Evolutionary conservation across 1,284 basidiomycete genomes (phyloP).

Genomic region (Earliella scabrosa): DNA sequence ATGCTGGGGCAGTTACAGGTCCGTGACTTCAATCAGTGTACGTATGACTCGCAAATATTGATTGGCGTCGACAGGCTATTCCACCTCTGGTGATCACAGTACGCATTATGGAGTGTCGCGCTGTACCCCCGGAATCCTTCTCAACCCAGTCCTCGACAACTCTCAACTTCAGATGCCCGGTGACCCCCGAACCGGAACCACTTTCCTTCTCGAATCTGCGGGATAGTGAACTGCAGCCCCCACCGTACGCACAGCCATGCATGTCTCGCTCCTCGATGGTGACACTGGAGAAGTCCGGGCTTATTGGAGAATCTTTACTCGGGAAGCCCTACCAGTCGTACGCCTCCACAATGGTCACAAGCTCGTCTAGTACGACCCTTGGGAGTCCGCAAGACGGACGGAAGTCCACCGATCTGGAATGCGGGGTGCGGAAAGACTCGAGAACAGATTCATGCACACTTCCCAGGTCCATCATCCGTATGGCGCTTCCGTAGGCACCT

Average conservation of each 20-base stretch:
- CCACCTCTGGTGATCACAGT: slow-evolving; percentile 39
- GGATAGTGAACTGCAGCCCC: neutral
- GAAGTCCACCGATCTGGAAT: too few species aligned
- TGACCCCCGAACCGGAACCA: neutral
- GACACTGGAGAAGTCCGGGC: neutral
- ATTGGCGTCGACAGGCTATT: slow-evolving; percentile 28
- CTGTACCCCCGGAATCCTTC: slow-evolving; percentile 30
- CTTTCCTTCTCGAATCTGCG: neutral
- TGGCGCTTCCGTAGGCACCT: too few species aligned
- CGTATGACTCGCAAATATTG: neutral
- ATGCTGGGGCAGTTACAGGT: slow-evolving; percentile 43
- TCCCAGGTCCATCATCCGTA: too few species aligned
- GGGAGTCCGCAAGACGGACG: too few species aligned
- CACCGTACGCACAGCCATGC: neutral
- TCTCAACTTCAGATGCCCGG: neutral
- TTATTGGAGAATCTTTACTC: neutral
- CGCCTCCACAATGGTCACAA: too few species aligned
- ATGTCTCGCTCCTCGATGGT: neutral
- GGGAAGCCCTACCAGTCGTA: neutral
- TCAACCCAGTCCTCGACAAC: neutral
- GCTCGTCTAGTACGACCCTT: too few species aligned
- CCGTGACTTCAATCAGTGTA: neutral
- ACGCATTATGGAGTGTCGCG: slow-evolving; percentile 45
- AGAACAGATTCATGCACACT: too few species aligned
- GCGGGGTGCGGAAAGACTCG: too few species aligned